Percentiles rank a stretch among this genome's conserved stretches.
Conservation (phyloP, 306 rosid species). For the Elaeagnus macrophylla region DNA sequence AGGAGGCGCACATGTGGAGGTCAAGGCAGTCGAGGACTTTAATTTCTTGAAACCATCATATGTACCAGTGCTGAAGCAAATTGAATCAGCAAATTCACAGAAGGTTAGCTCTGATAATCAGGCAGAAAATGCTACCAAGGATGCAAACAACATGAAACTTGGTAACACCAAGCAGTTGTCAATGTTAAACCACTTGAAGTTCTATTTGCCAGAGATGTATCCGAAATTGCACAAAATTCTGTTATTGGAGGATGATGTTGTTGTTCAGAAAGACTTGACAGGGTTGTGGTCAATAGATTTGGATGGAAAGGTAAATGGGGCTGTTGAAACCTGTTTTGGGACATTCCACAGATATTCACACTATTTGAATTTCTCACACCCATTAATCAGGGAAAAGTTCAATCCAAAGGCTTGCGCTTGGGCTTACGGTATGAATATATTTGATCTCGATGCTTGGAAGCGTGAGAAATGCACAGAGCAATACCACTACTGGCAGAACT, state of each 20-base stretch:
- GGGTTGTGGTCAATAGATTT: slow-evolving; percentile 85
- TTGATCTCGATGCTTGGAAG: slow-evolving; percentile 98
- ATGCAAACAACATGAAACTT: slow-evolving; percentile 37
- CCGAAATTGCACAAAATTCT: slow-evolving; percentile 75
- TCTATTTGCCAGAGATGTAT: slow-evolving; percentile 92
- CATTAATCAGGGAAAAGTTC: slow-evolving; percentile 62
- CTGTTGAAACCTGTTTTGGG: slow-evolving; percentile 95
- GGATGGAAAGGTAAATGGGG: slow-evolving; percentile 95
- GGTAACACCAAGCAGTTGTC: slow-evolving; percentile 52
- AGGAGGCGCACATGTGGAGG: slow-evolving; percentile 74
- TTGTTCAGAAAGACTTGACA: slow-evolving; percentile 89
- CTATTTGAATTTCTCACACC: slow-evolving; percentile 80
- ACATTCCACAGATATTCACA: slow-evolving; percentile 81
- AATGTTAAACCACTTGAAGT: slow-evolving; percentile 73
- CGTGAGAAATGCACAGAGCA: slow-evolving; percentile 70
- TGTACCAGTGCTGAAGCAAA: slow-evolving; percentile 70
- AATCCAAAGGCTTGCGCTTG: slow-evolving; percentile 92
- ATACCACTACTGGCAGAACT: slow-evolving; percentile 90
- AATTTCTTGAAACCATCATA: slow-evolving; percentile 74
- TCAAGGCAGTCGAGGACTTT: slow-evolving; percentile 79
- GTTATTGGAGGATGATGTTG: slow-evolving; percentile 86
- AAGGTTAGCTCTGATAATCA: slow-evolving; percentile 42
- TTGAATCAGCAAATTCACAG: slow-evolving; percentile 47
- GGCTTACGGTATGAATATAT: slow-evolving; percentile 88
- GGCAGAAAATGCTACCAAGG: slow-evolving; percentile 46